Conservation (phyloP, 176 grass and related monocot species). For the Eremochloa ophiuroides region DNA sequence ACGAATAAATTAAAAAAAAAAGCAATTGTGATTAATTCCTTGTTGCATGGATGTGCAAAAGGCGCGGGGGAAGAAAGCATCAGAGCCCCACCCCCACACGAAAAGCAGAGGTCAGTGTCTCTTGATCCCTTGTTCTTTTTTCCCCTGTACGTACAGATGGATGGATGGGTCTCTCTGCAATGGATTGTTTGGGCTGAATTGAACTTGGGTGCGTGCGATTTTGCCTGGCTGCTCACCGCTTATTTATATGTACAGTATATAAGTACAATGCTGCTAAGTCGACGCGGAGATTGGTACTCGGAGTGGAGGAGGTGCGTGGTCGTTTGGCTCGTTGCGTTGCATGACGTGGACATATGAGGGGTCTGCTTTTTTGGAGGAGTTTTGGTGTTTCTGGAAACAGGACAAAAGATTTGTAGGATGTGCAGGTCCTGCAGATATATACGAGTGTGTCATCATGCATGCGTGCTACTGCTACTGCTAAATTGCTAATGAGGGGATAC, state of each 20-base stretch:
- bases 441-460: not conserved
- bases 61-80: conserved; percentile 19
- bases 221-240: not conserved
- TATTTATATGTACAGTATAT: not conserved
- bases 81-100: conserved; percentile 26
- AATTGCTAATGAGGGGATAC: not conserved
- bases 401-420: not conserved
- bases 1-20: not conserved
- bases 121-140: not conserved
- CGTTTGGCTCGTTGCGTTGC: not conserved
- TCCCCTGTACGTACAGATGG: too few relatives aligned
- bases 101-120: conserved; percentile 35
- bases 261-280: not conserved
- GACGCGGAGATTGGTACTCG: not conserved
- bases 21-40: not conserved
- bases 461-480: not conserved
- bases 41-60: conserved; percentile 23
- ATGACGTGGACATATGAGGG: conserved; percentile 17
- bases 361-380: not conserved
- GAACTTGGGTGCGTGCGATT: not conserved
- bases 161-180: not conserved
- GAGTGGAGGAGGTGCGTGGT: too few relatives aligned
- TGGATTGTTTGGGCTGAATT: not conserved
- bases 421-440: not conserved
- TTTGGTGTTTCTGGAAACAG: not conserved